Percentiles rank a stretch among this genome's conserved stretches.
phyloP scores from a whole-genome alignment of 2,329 filamentous ascomycete species.

The Hymenoscyphus scutula region DNA sequence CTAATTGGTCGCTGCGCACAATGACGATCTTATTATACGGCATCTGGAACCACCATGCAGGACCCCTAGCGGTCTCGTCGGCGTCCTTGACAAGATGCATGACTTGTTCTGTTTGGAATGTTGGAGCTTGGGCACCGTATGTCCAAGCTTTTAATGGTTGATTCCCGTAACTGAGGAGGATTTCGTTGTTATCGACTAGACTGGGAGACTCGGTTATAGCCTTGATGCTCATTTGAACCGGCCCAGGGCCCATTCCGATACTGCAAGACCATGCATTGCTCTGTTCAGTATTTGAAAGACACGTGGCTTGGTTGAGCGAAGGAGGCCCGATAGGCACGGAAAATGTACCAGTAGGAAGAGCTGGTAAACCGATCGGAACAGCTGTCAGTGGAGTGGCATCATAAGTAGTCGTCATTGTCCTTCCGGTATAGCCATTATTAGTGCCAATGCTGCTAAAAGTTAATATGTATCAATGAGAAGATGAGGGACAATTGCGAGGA shows the following conservation, averaged over 20 bases:
- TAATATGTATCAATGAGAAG: background rate
- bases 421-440: background rate
- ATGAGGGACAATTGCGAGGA: slow-evolving; percentile 4
- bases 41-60: slow-evolving; percentile 62
- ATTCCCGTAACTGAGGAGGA: slow-evolving; percentile 39
- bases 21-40: slow-evolving; percentile 65
- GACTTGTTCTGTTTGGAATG: slow-evolving; percentile 43
- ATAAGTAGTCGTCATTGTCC: slow-evolving; percentile 40
- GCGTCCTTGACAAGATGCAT: slow-evolving; percentile 57
- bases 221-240: slow-evolving; percentile 25
- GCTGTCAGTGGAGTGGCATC: slow-evolving; percentile 53
- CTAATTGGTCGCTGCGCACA: slow-evolving; percentile 33
- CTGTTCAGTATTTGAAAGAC: slow-evolving; percentile 55
- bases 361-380: slow-evolving; percentile 49
- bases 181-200: slow-evolving; percentile 33
- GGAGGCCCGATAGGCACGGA: slow-evolving; percentile 52
- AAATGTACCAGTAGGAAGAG: slow-evolving; percentile 55
- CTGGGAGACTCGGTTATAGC: slow-evolving; percentile 19
- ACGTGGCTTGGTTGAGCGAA: slow-evolving; percentile 50
- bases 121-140: slow-evolving; percentile 62
- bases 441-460: background rate
- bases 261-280: slow-evolving; percentile 63
- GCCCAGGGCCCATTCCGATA: slow-evolving; percentile 37
- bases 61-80: slow-evolving; percentile 53
- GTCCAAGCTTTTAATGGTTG: slow-evolving; percentile 42